phyloP scores from a whole-genome alignment of 805 yeast genomes.

The Ogataea saltuana region DNA sequence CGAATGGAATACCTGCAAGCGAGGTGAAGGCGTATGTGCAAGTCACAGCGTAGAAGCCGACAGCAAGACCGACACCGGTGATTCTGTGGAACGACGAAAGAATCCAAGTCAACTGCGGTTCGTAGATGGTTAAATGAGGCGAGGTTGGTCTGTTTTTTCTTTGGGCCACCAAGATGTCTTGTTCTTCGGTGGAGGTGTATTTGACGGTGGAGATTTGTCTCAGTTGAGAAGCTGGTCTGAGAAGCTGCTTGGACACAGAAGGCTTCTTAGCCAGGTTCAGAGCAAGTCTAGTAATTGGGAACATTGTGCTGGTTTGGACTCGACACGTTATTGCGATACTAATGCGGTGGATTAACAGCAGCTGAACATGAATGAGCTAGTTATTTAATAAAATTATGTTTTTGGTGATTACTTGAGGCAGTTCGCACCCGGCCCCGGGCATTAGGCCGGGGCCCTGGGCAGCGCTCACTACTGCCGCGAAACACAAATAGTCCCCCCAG shows the following conservation, averaged over 20 bases:
- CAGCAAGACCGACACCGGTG: conserved; percentile 81
- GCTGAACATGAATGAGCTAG: too few relatives aligned
- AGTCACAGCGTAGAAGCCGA: conserved; percentile 75
- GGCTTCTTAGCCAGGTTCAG: conserved; percentile 20
- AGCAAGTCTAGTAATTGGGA: conserved; percentile 24
- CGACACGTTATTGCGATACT: background rate
- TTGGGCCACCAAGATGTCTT: conserved; percentile 72
- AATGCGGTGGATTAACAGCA: background rate
- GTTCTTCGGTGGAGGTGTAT: conserved; percentile 63
- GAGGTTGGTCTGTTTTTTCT: conserved; percentile 86
- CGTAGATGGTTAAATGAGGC: conserved; percentile 86
- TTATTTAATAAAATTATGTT: too few relatives aligned
- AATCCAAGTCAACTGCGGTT: conserved; percentile 86
- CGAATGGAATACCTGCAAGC: conserved; percentile 57
- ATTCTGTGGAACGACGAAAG: conserved; percentile 84
- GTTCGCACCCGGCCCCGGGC: too few relatives aligned
- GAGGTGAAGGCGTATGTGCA: conserved; percentile 72
- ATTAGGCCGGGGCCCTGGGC: conserved; percentile 1
- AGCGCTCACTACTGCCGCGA: conserved; percentile 1
- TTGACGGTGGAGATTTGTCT: conserved; percentile 43
- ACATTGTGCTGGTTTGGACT: conserved; percentile 8
- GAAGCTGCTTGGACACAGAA: conserved; percentile 17
- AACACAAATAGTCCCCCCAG: too few relatives aligned
- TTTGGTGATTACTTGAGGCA: too few relatives aligned
- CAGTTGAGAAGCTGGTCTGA: conserved; percentile 24